Evolutionary conservation across 1,139 yeast species (phyloP), one percentile per base, ranked within the genome.

Genomic region (Yamadazyma sp.): DNA sequence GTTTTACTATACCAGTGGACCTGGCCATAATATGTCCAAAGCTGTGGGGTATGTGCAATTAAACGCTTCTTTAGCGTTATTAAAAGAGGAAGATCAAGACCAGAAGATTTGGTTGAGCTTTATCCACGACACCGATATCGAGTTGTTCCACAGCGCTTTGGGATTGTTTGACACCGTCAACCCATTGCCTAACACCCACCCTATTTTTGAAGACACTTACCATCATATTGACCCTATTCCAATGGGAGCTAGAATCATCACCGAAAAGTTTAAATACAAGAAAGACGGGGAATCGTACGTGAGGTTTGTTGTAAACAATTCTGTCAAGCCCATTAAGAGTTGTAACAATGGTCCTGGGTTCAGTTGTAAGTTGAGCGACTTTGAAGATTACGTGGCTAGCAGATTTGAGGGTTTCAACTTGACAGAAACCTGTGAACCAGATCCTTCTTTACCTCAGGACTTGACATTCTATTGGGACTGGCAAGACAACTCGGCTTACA

Each of bases 281-380:
- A 35, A 37, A 12, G 62, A 56, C 21, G 42, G 41, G 35, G 55
- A 55, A 7, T 51, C 68, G 13, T 80, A 61, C 46, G 72, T 79
- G 3, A 62, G 85, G 45, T 62, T 70, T 31, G 50, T 78, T 15
- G 61, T 78, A 31, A 80, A 79, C 51, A 82, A 76, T 44, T 79
- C 83, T 1, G 82, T 79, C 2, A 56, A 72, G 21, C 84, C 85
- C 1, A 55, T 78, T 30, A 68, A 71, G 9, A 56, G 55, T 20
- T 80, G 86, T 56, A 61, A 63, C 35, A 47, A 53, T 31, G 84
- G 84, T 3, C 82, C 83, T 0, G 82, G 81, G 0, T 80, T 75
- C 53, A 70, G 82, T 6, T 78, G 85, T 60, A 59, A 67, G 32
- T 53, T 77, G 31, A 54, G 61, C 3, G 68, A 70, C 30, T 81